Percentiles rank a stretch among this genome's conserved stretches.
Conservation (phyloP, 2,329 filamentous ascomycete species). For the Phoma sp. region DNA sequence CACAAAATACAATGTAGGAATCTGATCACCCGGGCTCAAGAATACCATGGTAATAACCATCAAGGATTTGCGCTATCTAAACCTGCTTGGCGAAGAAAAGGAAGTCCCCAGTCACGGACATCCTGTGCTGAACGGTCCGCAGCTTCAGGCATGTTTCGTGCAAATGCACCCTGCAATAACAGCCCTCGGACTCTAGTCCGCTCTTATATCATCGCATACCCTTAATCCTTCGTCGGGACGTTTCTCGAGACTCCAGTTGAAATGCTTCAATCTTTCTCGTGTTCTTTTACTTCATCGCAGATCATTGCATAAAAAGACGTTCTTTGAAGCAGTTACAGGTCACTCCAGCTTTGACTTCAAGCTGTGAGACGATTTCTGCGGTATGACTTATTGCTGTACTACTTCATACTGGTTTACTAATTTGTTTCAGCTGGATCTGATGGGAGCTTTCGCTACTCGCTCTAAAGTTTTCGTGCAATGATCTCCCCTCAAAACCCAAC, state of each 20-base stretch:
- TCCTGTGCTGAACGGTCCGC: neutral
- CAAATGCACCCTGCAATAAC: neutral
- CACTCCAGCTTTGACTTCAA: neutral
- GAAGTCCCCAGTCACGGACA: constrained; percentile 1
- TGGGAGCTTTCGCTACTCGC: neutral
- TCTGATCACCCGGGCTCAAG: neutral
- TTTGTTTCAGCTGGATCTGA: neutral
- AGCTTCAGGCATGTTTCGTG: neutral
- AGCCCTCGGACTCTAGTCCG: constrained; percentile 3
- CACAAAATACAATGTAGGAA: neutral
- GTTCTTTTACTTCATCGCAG: neutral
- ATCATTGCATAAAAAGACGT: neutral
- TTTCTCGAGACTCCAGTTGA: neutral
- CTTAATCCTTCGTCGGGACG: constrained; percentile 10
- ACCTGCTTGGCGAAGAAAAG: constrained; percentile 7
- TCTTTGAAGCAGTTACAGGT: neutral
- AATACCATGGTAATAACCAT: neutral
- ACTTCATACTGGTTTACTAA: neutral
- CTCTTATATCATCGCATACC: constrained; percentile 3
- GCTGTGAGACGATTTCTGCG: neutral
- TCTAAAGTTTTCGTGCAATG: neutral
- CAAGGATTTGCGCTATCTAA: neutral
- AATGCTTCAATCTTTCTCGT: constrained; percentile 1
- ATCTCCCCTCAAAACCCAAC: neutral
- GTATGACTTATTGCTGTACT: neutral